Conservation (phyloP, 768 basidiomycete genomes). For the Mrakia frigida region DNA sequence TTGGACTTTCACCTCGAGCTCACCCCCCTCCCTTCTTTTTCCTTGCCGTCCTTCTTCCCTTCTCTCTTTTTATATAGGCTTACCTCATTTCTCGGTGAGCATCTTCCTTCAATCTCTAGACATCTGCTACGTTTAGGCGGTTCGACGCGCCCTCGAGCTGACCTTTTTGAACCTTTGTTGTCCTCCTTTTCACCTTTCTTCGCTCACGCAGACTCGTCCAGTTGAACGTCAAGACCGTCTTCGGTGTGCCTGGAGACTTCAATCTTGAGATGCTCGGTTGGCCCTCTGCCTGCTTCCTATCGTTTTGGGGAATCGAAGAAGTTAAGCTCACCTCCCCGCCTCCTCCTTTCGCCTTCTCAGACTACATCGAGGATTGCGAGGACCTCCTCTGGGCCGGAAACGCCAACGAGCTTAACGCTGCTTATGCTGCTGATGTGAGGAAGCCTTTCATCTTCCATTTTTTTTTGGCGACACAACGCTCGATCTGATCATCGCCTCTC, state of each 20-base stretch:
- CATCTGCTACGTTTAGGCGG: neutral
- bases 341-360: neutral
- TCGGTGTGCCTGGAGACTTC: constrained; percentile 68
- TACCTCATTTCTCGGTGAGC: constrained; percentile 23
- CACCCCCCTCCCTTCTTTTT: neutral
- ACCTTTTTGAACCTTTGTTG: neutral
- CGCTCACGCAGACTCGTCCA: constrained; percentile 21
- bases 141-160: neutral
- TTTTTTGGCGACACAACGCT: neutral
- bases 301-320: neutral
- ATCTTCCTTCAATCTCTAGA: too few relatives aligned
- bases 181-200: neutral
- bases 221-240: constrained; percentile 30
- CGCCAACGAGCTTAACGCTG: constrained; percentile 59
- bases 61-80: neutral
- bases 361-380: constrained; percentile 70
- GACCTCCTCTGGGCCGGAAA: constrained; percentile 81
- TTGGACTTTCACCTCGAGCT: neutral
- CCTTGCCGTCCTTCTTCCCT: too few relatives aligned
- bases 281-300: neutral
- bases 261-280: constrained; percentile 57
- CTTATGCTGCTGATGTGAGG: constrained; percentile 71
- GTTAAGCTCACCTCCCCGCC: neutral
- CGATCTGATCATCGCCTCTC: neutral
- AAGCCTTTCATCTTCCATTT: neutral